phyloP scores from a whole-genome alignment of 202 grass and related monocot species.

The Dendrocalamus latiflorus region DNA sequence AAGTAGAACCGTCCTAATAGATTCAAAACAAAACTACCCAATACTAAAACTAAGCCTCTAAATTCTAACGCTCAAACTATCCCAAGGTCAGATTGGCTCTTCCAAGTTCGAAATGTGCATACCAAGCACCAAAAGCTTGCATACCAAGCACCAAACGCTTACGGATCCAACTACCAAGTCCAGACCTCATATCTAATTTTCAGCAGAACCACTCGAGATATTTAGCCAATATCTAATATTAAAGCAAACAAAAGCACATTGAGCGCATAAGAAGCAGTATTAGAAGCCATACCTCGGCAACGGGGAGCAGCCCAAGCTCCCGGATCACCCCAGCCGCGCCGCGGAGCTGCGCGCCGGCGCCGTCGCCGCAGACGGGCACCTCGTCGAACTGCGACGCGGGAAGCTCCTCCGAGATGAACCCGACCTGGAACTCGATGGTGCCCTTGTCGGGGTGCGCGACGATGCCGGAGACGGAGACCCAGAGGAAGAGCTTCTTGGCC shows the following conservation, averaged over 20 bases:
- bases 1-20: background rate
- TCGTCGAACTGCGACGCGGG: slow-evolving; percentile 43
- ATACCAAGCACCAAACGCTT: background rate
- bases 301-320: slow-evolving; percentile 49
- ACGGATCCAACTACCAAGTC: background rate
- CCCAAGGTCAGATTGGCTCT: background rate
- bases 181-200: background rate
- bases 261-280: background rate
- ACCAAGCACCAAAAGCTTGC: too few species aligned
- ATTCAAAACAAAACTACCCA: background rate
- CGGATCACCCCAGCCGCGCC: too few species aligned
- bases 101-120: background rate
- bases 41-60: background rate
- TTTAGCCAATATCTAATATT: background rate
- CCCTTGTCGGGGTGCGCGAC: too few species aligned
- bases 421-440: too few species aligned
- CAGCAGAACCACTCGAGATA: background rate
- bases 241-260: background rate
- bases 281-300: slow-evolving; percentile 36
- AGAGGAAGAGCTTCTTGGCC: too few species aligned
- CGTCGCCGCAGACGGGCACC: slow-evolving; percentile 43
- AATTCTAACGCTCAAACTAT: background rate
- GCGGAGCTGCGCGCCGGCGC: slow-evolving; percentile 33
- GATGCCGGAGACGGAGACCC: too few species aligned
- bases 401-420: background rate